Conservation (phyloP, 108 stramenopile genomes). For the Nannochloropsis gaditana region DNA sequence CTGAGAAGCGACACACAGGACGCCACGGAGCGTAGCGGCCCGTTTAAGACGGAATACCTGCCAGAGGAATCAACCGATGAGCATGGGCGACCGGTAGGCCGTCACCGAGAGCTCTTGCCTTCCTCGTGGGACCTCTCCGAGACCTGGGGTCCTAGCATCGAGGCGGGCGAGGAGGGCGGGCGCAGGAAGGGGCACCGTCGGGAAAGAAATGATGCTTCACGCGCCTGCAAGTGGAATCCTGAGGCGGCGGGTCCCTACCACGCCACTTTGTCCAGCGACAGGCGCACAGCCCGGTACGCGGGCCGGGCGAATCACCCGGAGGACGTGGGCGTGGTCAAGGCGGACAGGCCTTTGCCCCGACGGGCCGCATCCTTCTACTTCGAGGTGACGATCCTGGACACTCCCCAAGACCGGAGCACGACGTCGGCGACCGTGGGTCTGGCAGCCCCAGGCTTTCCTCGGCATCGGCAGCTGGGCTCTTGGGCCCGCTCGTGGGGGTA, state of each 20-base stretch:
- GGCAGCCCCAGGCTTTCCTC: not conserved
- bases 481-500: not conserved
- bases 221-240: not conserved
- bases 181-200: not conserved
- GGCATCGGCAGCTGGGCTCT: constrained; percentile 14
- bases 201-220: too few relatives aligned
- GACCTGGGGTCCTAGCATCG: not conserved
- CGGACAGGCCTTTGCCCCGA: not conserved
- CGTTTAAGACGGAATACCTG: not conserved
- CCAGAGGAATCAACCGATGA: not conserved
- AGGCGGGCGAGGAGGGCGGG: not conserved
- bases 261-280: constrained; percentile 14
- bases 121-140: constrained; percentile 12
- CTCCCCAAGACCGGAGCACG: not conserved
- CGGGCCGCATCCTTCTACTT: not conserved
- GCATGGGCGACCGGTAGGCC: not conserved
- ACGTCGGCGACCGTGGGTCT: not conserved
- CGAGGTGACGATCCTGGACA: not conserved
- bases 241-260: not conserved
- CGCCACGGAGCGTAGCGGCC: not conserved
- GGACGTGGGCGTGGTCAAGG: not conserved
- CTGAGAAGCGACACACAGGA: not conserved
- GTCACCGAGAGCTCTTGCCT: not conserved
- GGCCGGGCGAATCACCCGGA: not conserved
- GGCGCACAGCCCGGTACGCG: not conserved